A percentile compares a stretch with the other conserved stretches of the same genome.
These are phyloP conservation scores for Wickerhamiella allomyrinae DNA, from an alignment of 805 yeast genomes.

Conservation along the genomic window DNA sequence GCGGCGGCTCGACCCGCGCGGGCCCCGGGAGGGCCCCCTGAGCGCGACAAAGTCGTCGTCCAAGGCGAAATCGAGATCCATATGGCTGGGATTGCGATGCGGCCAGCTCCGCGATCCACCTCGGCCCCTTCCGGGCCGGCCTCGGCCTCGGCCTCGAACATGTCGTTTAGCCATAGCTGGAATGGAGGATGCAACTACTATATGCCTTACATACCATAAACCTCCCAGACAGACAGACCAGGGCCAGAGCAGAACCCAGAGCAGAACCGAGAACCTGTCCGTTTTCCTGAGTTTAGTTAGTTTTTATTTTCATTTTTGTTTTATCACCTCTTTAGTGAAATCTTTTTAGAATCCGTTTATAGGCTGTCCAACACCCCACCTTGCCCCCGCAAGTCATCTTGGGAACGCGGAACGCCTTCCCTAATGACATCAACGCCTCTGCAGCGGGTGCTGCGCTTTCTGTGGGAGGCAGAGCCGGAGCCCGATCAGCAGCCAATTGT, in stretches of 20 bases:
- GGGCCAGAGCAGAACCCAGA: too few species aligned
- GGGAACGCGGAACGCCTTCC: background rate
- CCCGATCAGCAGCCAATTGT: conserved; percentile 18
- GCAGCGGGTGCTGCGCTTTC: conserved; percentile 30
- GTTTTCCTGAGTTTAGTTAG: too few species aligned
- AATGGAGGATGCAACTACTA: background rate
- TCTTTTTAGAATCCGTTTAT: too few species aligned
- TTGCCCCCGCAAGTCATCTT: too few species aligned
- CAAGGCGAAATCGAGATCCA: too few species aligned
- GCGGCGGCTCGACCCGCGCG: too few species aligned
- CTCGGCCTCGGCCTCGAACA: background rate
- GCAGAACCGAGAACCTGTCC: too few species aligned
- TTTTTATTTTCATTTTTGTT: too few species aligned
- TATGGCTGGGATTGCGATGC: background rate
- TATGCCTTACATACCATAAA: too few species aligned
- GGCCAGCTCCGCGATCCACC: background rate
- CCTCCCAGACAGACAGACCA: too few species aligned
- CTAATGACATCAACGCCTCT: conserved; percentile 17
- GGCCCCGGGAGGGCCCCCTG: background rate
- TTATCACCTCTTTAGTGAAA: too few species aligned
- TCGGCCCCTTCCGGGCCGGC: background rate
- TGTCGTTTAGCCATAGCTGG: background rate
- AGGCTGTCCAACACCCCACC: too few species aligned
- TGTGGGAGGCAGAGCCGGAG: conserved; percentile 31
- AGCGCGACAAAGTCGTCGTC: background rate